Evolutionary conservation across 169 alveolate genomes (phyloP).

Genomic region (Eimeria necatrix): DNA sequence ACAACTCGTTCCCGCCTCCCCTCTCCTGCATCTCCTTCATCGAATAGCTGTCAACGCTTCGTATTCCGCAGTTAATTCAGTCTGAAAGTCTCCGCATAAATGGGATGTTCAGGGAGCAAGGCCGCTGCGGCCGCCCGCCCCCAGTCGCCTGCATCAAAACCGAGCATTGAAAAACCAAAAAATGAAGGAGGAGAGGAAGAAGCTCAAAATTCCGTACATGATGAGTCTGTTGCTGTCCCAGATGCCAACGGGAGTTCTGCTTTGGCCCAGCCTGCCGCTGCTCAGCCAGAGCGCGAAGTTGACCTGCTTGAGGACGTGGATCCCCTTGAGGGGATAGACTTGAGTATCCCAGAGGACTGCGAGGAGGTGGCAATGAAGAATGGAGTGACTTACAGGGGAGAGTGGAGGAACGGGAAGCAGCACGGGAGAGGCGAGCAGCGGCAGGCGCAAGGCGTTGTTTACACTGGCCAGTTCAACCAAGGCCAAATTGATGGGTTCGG

Average conservation of each 20-base stretch:
- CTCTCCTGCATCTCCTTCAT: neutral
- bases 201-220: conserved; percentile 22
- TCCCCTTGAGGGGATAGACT: conserved; percentile 79
- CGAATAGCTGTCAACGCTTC: neutral
- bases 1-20: neutral
- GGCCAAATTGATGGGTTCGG: conserved; percentile 93
- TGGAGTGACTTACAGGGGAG: conserved; percentile 91
- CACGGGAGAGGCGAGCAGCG: conserved; percentile 89
- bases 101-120: conserved; percentile 76
- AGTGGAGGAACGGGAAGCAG: conserved; percentile 88
- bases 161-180: conserved; percentile 16
- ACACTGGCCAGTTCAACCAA: conserved; percentile 90
- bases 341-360: conserved; percentile 82
- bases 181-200: conserved; percentile 14
- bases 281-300: neutral
- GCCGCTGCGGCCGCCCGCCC: conserved; percentile 67
- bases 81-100: neutral
- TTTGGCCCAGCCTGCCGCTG: neutral
- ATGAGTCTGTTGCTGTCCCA: neutral
- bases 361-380: conserved; percentile 88
- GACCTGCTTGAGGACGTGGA: conserved; percentile 31
- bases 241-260: conserved; percentile 46
- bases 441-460: conserved; percentile 89
- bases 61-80: neutral
- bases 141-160: conserved; percentile 4